Percentiles rank a stretch among this genome's conserved stretches.
phyloP scores from a whole-genome alignment of 805 yeast species.

The Clavispora santaluciae region DNA sequence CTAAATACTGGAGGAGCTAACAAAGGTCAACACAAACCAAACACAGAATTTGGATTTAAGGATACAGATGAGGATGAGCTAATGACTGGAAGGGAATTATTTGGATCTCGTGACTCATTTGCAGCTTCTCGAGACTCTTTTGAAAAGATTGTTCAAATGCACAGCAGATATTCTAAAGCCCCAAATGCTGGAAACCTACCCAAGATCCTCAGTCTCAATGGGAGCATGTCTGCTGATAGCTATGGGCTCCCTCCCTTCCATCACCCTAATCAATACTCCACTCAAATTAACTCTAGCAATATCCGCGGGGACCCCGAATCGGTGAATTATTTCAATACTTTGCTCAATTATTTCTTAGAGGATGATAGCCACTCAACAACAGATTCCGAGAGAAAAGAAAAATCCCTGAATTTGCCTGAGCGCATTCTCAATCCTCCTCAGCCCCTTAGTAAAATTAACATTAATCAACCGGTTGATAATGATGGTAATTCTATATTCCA shows the following conservation, averaged over 20 bases:
- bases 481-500: conserved; percentile 91
- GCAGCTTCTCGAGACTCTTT: conserved; percentile 13
- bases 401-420: conserved; percentile 22
- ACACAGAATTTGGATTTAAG: conserved; percentile 1
- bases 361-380: conserved; percentile 22
- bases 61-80: conserved; percentile 27
- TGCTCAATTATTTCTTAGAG: conserved; percentile 50
- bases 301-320: conserved; percentile 10
- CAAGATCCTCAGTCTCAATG: conserved; percentile 24
- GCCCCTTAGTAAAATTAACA: conserved; percentile 48
- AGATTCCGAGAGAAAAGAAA: conserved; percentile 5
- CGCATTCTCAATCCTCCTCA: conserved; percentile 53
- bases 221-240: conserved; percentile 11
- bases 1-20: conserved; percentile 4
- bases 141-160: conserved; percentile 25
- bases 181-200: conserved; percentile 6
- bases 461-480: conserved; percentile 88
- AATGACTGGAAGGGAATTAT: conserved; percentile 35
- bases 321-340: conserved; percentile 36
- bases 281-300: conserved; percentile 2
- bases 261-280: conserved; percentile 20
- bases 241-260: conserved; percentile 38
- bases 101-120: conserved; percentile 33
- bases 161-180: conserved; percentile 6
- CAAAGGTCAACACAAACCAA: not conserved